phyloP scores from a whole-genome alignment of 805 yeast species.

The Ogataea paraovalis region DNA sequence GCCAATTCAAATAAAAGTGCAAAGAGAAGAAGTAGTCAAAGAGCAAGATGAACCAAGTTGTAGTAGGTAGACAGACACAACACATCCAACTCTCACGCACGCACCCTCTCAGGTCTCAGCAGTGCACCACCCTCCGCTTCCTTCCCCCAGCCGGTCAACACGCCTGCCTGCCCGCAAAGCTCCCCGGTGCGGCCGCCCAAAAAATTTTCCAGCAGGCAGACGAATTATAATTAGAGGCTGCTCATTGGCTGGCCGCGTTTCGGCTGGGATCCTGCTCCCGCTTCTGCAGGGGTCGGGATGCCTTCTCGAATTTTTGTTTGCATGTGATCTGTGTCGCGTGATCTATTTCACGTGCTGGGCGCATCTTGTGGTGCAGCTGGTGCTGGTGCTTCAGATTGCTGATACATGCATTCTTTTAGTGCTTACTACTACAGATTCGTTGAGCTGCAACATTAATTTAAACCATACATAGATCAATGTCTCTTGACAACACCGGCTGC shows the following conservation, averaged over 20 bases:
- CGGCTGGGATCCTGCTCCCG: too few species aligned
- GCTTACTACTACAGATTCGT: too few species aligned
- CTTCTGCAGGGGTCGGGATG: too few species aligned
- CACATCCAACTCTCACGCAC: too few species aligned
- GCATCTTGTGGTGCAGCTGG: too few species aligned
- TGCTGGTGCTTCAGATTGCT: too few species aligned
- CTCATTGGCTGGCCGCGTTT: background rate
- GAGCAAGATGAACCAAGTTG: background rate
- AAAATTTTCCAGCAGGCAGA: background rate
- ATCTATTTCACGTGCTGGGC: too few species aligned
- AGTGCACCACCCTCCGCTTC: background rate
- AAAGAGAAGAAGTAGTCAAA: background rate
- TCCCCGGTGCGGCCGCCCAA: background rate
- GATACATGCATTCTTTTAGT: too few species aligned
- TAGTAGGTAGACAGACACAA: background rate
- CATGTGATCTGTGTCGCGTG: too few species aligned
- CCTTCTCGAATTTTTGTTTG: too few species aligned
- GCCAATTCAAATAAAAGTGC: background rate
- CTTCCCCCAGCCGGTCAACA: background rate
- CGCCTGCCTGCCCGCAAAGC: background rate
- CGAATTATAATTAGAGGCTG: background rate
- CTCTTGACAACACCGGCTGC: slow-evolving; percentile 86
- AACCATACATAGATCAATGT: slow-evolving; percentile 41
- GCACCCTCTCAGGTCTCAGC: too few species aligned
- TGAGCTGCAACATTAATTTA: too few species aligned